Percentiles rank a stretch among this genome's conserved stretches.
These are phyloP conservation scores for Forsythia suspensa DNA, from an alignment of 257 asterid genomes.

Conservation along the genomic window DNA sequence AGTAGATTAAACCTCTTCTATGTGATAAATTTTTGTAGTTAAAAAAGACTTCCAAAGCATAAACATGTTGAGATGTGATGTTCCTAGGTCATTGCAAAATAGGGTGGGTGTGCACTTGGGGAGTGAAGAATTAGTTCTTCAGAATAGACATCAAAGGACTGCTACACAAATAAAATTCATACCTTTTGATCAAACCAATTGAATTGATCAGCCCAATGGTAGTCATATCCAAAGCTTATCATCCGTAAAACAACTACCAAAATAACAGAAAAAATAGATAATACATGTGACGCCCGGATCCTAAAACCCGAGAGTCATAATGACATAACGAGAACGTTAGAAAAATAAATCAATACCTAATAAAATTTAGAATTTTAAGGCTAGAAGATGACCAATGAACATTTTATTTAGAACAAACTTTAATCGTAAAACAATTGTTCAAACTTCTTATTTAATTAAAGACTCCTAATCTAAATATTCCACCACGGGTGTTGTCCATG, in stretches of 20 bases:
- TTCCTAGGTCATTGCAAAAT: constrained; percentile 9
- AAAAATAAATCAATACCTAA: no score
- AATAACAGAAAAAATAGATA: constrained; percentile 9
- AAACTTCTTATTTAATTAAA: no score
- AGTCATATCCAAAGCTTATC: constrained; percentile 96
- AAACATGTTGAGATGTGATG: constrained; percentile 11
- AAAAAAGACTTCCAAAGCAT: not conserved
- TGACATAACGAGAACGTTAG: no score
- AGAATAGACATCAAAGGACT: not conserved
- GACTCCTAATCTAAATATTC: no score
- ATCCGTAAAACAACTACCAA: constrained; percentile 83
- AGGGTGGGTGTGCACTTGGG: not conserved
- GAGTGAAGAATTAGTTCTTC: not conserved
- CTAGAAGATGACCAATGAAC: no score
- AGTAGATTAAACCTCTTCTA: not conserved
- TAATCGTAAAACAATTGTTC: no score
- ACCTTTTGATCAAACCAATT: constrained; percentile 73
- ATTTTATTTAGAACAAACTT: no score
- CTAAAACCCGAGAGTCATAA: no score
- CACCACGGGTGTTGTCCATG: no score
- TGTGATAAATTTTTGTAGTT: constrained; percentile 7
- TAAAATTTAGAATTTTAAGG: no score
- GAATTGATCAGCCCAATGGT: constrained; percentile 70
- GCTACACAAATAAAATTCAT: not conserved
- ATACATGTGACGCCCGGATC: no score